These are phyloP conservation scores for Acer campestre DNA, from an alignment of 345 rosid species.

Conservation along the genomic window DNA sequence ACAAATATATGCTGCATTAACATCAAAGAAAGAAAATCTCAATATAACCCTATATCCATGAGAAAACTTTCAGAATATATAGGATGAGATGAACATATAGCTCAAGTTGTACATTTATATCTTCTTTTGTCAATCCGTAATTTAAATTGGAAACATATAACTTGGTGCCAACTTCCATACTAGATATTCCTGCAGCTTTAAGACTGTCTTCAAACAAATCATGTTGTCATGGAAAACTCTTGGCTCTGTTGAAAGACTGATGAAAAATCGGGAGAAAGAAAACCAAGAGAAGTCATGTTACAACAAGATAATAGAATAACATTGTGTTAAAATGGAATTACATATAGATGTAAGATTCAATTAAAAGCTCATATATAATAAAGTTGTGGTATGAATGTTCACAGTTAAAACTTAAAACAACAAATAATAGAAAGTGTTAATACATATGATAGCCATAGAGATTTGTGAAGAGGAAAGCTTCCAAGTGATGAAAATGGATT, in stretches of 20 bases:
- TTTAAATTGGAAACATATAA: constrained; percentile 89
- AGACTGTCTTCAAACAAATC: constrained; percentile 93
- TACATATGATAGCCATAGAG: too few relatives aligned
- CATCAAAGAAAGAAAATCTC: too few relatives aligned
- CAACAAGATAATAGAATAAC: constrained; percentile 38
- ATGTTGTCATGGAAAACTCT: constrained; percentile 83
- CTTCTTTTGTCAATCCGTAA: constrained; percentile 84
- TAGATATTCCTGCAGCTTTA: constrained; percentile 85
- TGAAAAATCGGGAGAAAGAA: constrained; percentile 33
- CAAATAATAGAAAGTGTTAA: too few relatives aligned
- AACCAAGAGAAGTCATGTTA: constrained; percentile 44
- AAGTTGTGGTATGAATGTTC: too few relatives aligned
- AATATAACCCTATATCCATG: constrained; percentile 3
- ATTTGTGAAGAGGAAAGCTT: too few relatives aligned
- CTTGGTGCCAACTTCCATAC: constrained; percentile 78
- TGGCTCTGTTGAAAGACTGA: constrained; percentile 32
- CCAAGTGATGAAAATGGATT: background rate
- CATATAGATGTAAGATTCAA: too few relatives aligned
- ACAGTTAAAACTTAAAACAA: too few relatives aligned
- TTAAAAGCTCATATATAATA: too few relatives aligned
- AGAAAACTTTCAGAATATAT: constrained; percentile 18
- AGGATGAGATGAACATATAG: constrained; percentile 24
- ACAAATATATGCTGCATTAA: too few relatives aligned
- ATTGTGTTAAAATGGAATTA: too few relatives aligned
- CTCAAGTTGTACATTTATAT: constrained; percentile 65